Base-by-base conservation (phyloP, 2,329 filamentous ascomycete species). In the Sporothrix schenckii region DNA sequence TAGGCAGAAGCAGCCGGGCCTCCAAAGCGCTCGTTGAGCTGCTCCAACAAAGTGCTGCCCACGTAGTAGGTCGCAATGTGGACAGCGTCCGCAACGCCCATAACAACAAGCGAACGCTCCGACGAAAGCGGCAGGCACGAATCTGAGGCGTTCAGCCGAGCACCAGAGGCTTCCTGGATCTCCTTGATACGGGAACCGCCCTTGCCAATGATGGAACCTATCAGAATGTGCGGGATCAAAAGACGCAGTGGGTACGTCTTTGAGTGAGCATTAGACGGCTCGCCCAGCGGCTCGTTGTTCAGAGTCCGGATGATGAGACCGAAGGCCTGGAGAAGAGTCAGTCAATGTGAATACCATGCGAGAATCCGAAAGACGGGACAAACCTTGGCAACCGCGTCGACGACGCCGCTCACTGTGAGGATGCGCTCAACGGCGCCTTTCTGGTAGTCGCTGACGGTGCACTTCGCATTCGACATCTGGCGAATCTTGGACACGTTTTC, bases 1-100 rank as follows among this genome's bases (percentile, higher is more conserved):
- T 99, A 99, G 41, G 95, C 94, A n/a, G 95, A 99, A 66, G 95
- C 94, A 71, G 93, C 93, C 24, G 95, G 94, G 6, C 95, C 95
- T 68, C 95, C 94, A 76, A 98, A 99, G 54, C 95, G 90, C 80
- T 99, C 95, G 68, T 95, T 97, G 72, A 99, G 86, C 82, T 99
- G 95, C 84, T 99, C 95, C 63, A 97, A 91, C 34, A 99, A 87
- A n/a, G 95, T 99, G 81, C 94, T 97, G 70, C 94, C 94, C 74
- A 99, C 94, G 78, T 99, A 99, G 84, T 98, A 99, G 50, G 95
- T 97, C 65, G 95, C 95, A 80, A 99, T 99, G 82, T 99, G 95
- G 65, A 99, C 94, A 71, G 95, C 94, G 83, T 99, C 95, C 69
- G 95, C 95, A 71, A 99, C 95, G 79, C 95, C 95, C 81, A 98